Percentiles rank a stretch among this genome's conserved stretches.
These are phyloP conservation scores for Cyberlindnera amylophila DNA, from an alignment of 805 yeast genomes.

Conservation along the genomic window DNA sequence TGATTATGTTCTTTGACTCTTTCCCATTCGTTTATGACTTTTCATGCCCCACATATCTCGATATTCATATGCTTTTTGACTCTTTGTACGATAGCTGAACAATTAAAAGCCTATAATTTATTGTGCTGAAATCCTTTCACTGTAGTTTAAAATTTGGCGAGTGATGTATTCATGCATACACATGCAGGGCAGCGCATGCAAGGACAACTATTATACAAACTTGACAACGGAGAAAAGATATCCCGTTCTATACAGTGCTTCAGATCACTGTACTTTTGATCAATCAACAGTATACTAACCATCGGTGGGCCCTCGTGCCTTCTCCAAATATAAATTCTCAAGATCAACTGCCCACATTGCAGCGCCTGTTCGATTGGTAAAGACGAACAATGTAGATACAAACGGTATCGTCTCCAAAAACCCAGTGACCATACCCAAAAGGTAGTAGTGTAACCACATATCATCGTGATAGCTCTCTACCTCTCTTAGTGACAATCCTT, in stretches of 20 bases:
- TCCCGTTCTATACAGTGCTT: too few relatives aligned
- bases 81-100: too few relatives aligned
- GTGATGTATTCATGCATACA: too few relatives aligned
- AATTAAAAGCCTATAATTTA: too few relatives aligned
- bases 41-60: not conserved
- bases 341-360: conserved; percentile 14
- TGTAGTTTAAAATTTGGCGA: too few relatives aligned
- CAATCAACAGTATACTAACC: not conserved
- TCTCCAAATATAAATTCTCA: conserved; percentile 2
- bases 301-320: not conserved
- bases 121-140: too few relatives aligned
- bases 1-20: not conserved
- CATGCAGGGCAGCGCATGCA: too few relatives aligned
- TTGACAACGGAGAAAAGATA: too few relatives aligned
- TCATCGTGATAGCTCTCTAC: not conserved
- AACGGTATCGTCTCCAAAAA: conserved; percentile 8
- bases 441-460: conserved; percentile 12
- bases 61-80: not conserved
- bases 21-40: not conserved
- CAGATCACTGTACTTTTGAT: too few relatives aligned
- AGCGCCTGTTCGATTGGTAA: conserved; percentile 15
- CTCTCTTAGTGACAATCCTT: conserved; percentile 4
- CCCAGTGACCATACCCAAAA: conserved; percentile 8
- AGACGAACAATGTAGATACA: conserved; percentile 10
- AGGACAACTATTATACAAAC: too few relatives aligned